Percentiles rank a stretch among this genome's conserved stretches.
These are phyloP conservation scores for Glaciozyma martinii DNA, from an alignment of 768 basidiomycete species.

Conservation along the genomic window DNA sequence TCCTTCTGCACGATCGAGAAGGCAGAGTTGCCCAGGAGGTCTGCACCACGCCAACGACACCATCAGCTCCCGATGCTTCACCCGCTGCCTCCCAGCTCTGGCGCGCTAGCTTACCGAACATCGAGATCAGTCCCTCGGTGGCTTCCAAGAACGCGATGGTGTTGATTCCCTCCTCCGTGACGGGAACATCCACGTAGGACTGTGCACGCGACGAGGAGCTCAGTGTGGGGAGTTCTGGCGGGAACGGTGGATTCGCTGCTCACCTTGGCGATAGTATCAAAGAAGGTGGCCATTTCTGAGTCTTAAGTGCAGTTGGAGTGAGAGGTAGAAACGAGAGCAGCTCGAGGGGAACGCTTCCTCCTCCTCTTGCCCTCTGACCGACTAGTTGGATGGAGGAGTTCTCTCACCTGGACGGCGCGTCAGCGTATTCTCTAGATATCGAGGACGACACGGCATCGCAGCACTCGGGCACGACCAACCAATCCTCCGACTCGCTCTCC, in stretches of 20 bases:
- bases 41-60: slow-evolving; percentile 41
- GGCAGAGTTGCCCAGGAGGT: slow-evolving; percentile 74
- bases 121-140: slow-evolving; percentile 69
- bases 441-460: slow-evolving; percentile 25
- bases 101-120: slow-evolving; percentile 55
- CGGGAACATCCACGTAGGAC: slow-evolving; percentile 88
- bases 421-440: slow-evolving; percentile 26
- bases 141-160: slow-evolving; percentile 83
- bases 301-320: no score
- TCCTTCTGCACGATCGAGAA: slow-evolving; percentile 77
- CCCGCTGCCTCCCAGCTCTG: neutral
- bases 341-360: no score
- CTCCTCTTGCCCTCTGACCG: no score
- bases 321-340: no score
- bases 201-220: slow-evolving; percentile 37
- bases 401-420: slow-evolving; percentile 41
- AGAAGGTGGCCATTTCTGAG: slow-evolving; percentile 28
- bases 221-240: neutral
- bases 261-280: slow-evolving; percentile 33
- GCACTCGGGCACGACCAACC: slow-evolving; percentile 5
- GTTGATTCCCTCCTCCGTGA: slow-evolving; percentile 78
- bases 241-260: neutral
- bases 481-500: neutral
- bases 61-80: neutral
- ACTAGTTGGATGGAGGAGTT: slow-evolving; percentile 24